Conservation (phyloP, 805 yeast genomes). For the Myxozyma lipomycoides region DNA sequence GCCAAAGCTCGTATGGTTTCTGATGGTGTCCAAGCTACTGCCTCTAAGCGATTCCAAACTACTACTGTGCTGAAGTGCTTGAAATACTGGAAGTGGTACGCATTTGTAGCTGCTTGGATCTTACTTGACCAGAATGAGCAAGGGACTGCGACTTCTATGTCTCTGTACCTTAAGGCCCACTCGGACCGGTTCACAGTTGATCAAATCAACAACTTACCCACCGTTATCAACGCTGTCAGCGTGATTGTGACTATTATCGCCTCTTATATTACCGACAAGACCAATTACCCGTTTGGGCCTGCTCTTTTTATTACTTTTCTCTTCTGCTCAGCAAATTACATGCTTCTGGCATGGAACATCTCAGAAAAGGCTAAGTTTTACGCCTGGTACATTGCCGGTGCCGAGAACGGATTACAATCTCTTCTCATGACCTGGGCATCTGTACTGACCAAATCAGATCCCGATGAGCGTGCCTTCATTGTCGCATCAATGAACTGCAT, state of each 20-base stretch:
- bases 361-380: constrained; percentile 56
- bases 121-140: constrained; percentile 34
- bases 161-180: constrained; percentile 16
- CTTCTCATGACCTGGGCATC: constrained; percentile 23
- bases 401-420: constrained; percentile 9
- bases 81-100: constrained; percentile 37
- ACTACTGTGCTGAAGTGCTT: constrained; percentile 31
- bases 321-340: constrained; percentile 36
- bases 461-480: constrained; percentile 38
- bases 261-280: constrained; percentile 17
- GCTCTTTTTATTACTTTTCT: constrained; percentile 37
- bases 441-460: constrained; percentile 10
- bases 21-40: constrained; percentile 31
- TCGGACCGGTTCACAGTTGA: constrained; percentile 33
- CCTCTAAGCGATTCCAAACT: constrained; percentile 27
- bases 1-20: constrained; percentile 34
- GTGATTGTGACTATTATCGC: constrained; percentile 41
- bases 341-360: constrained; percentile 55
- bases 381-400: constrained; percentile 41
- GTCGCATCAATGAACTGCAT: constrained; percentile 38
- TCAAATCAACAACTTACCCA: constrained; percentile 43
- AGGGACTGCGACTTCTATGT: constrained; percentile 6
- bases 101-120: constrained; percentile 38
- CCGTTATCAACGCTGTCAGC: constrained; percentile 43
- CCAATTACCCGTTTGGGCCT: constrained; percentile 37